These are phyloP conservation scores for Mortierella sp. DNA, from an alignment of 371 early-diverging fungal species.

Conservation along the genomic window DNA sequence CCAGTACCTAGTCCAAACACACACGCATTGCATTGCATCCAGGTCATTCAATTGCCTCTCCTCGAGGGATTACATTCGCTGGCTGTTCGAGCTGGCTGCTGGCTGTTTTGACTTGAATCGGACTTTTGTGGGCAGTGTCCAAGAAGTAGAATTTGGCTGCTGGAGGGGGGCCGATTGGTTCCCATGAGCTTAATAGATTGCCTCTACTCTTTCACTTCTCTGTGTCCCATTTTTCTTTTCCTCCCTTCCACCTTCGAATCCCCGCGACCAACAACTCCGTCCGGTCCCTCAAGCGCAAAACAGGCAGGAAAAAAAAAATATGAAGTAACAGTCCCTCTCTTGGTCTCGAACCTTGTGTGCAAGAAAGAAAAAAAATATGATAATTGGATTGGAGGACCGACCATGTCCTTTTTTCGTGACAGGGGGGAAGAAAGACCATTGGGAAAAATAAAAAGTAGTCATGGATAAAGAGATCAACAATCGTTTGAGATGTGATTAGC, in stretches of 20 bases:
- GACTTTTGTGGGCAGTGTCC: not conserved
- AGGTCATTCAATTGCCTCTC: too few species aligned
- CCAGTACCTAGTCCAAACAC: too few species aligned
- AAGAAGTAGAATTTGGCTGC: not conserved
- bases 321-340: not conserved
- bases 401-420: not conserved
- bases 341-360: not conserved
- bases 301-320: too few species aligned
- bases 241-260: not conserved
- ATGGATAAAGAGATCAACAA: not conserved
- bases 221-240: not conserved
- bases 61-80: too few species aligned
- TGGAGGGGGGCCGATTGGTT: slow-evolving; percentile 13
- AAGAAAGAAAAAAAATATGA: too few species aligned
- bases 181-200: slow-evolving; percentile 16
- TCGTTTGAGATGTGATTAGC: slow-evolving; percentile 3
- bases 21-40: too few species aligned
- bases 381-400: not conserved
- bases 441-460: not conserved
- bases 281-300: not conserved
- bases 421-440: not conserved
- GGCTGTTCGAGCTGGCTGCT: too few species aligned
- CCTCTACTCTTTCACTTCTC: not conserved
- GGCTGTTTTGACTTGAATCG: not conserved
- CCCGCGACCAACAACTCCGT: slow-evolving; percentile 4